A percentile compares a stretch with the other conserved stretches of the same genome.
Evolutionary conservation across 1,284 basidiomycete genomes (phyloP).

Genomic region (Puccinia hordei): DNA sequence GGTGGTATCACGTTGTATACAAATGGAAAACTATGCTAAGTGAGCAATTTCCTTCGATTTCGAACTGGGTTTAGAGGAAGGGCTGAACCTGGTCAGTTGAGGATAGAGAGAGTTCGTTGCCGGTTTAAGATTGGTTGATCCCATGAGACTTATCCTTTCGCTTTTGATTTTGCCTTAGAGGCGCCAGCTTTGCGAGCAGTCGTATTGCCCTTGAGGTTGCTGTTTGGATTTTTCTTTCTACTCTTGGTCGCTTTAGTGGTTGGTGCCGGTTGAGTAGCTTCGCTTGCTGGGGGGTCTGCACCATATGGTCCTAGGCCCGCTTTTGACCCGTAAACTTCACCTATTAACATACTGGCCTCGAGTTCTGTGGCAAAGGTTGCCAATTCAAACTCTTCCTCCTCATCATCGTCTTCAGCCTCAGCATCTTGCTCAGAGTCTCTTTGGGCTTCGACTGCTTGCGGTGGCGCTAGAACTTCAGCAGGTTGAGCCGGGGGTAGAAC

Average conservation of each 20-base stretch:
- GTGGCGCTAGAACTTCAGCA: background rate
- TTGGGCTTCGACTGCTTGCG: background rate
- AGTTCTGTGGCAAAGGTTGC: conserved; percentile 37
- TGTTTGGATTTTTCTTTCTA: conserved; percentile 9
- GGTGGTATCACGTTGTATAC: conserved; percentile 24
- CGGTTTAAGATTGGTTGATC: background rate
- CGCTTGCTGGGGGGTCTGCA: background rate
- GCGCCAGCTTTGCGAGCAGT: conserved; percentile 12
- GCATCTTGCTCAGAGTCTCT: conserved; percentile 33
- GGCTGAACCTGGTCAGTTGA: background rate
- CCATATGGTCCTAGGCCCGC: conserved; percentile 23
- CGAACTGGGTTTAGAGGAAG: background rate
- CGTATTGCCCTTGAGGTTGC: background rate
- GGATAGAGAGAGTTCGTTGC: background rate
- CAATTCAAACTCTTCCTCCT: conserved; percentile 35
- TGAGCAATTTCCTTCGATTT: conserved; percentile 26
- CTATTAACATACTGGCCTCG: conserved; percentile 44
- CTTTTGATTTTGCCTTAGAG: conserved; percentile 34
- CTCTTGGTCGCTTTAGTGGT: conserved; percentile 11
- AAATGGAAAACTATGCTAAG: conserved; percentile 29
- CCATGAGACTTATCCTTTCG: background rate
- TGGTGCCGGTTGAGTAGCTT: background rate
- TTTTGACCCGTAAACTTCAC: conserved; percentile 23
- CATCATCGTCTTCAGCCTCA: conserved; percentile 35
- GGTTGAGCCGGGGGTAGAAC: background rate